Evolutionary conservation across 2,329 filamentous ascomycete genomes (phyloP), one percentile per base, ranked within the genome.

Genomic region (Pyricularia pennisetigena): DNA sequence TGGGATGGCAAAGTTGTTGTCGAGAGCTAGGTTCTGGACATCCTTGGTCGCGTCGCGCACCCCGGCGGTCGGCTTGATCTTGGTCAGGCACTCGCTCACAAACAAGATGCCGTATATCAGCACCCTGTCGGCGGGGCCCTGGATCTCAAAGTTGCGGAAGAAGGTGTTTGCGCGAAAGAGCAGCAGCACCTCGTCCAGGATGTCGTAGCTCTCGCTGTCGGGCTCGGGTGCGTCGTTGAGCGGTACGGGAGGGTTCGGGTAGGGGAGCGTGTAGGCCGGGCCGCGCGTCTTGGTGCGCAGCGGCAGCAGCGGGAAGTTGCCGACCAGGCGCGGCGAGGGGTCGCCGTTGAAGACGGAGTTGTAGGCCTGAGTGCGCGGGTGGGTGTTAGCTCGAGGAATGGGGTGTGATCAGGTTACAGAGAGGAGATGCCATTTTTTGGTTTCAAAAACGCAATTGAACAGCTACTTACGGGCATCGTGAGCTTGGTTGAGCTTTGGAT

Each of bases 91-190:
- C 79, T 98, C 94, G 80, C 90, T 94, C 75, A 98, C 86, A 80
- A 94, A 98, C 77, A 97, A 86, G 78, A 97, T 99, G 71, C 94
- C 94, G 82, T 99, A 99, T 76, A 98, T 94, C 73, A 99, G 85
- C 75, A 98, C 88, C 59, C 95, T 87, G 81, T 99, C 95, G 69
- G 95, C 94, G 29, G 93, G 91, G 16, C 95, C 95, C 81, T 97
- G 94, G 82, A 98, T 97, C 84, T 98, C 95, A 75, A 99, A 99
- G 85, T 98, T 99, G 75, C 95, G 91, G 86, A 98, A 99, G 81
- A 99, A 94, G 70, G 94, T 97, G 83, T 99, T 98, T 75, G 95
- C 94, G 72, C 95, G 92, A 86, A 98, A 99, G 66, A 98, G 87
- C 14, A 90, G 86, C 68, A 99, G 86, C 67, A 96, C 89, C 83